A percentile compares a stretch with the other conserved stretches of the same genome.
These are phyloP conservation scores for Oryza meyeriana DNA, from an alignment of 176 grass and related monocot species.

Conservation along the genomic window DNA sequence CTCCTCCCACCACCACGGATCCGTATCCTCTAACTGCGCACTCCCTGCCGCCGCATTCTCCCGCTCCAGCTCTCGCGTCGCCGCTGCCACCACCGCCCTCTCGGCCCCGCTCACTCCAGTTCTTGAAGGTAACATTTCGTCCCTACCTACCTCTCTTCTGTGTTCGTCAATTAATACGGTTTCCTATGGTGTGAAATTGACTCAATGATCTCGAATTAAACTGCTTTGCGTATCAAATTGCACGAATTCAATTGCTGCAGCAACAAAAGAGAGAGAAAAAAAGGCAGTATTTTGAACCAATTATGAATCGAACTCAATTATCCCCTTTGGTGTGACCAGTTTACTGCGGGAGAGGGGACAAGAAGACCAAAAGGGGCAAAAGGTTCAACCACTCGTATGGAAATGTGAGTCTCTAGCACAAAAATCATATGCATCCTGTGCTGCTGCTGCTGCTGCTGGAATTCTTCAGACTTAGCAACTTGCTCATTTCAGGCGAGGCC, in stretches of 20 bases:
- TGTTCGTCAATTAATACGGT: background rate
- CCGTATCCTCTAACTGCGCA: constrained; percentile 39
- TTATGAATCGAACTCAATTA: background rate
- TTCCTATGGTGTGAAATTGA: background rate
- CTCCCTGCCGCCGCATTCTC: constrained; percentile 10
- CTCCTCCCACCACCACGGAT: constrained; percentile 30
- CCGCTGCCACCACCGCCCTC: background rate
- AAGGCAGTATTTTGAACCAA: background rate
- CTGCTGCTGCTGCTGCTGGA: background rate
- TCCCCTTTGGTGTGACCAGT: constrained; percentile 32
- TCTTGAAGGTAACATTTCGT: constrained; percentile 5
- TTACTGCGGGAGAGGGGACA: constrained; percentile 79
- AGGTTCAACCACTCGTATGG: constrained; percentile 80
- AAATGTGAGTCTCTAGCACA: constrained; percentile 45
- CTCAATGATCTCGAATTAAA: background rate
- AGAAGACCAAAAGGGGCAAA: constrained; percentile 68
- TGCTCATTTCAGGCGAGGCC: constrained; percentile 47
- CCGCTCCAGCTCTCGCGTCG: background rate
- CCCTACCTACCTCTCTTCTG: background rate
- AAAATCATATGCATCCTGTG: background rate
- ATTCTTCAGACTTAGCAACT: background rate
- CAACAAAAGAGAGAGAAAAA: background rate
- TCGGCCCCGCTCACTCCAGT: constrained; percentile 22
- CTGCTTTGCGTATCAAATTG: background rate
- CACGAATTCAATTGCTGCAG: background rate